Evolutionary conservation across 495 filamentous ascomycete species (phyloP).

Genomic region (Talaromyces adpressus): DNA sequence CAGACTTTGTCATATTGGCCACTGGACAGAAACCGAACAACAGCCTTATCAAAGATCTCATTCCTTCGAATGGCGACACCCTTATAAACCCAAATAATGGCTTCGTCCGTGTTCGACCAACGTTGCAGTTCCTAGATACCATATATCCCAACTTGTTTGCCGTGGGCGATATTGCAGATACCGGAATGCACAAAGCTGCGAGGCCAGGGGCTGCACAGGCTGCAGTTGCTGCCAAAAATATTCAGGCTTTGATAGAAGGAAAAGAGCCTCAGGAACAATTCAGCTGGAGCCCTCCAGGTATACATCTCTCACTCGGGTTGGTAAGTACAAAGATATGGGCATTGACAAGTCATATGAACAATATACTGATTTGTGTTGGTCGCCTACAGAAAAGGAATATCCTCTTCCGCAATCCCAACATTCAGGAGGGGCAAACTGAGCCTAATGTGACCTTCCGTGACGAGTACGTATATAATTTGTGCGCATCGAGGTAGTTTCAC

Average conservation of each 20-base stretch:
- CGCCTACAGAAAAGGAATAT: constrained; percentile 36
- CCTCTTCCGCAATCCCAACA: constrained; percentile 43
- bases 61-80: constrained; percentile 21
- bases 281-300: constrained; percentile 29
- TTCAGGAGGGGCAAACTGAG: constrained; percentile 34
- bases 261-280: constrained; percentile 21
- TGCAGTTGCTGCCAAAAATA: constrained; percentile 45
- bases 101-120: constrained; percentile 46
- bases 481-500: background rate
- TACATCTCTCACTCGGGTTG: constrained; percentile 47
- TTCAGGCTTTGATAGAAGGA: constrained; percentile 38
- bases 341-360: background rate
- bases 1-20: constrained; percentile 41
- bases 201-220: constrained; percentile 47
- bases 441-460: constrained; percentile 33
- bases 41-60: constrained; percentile 31
- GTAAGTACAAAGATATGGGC: constrained; percentile 21
- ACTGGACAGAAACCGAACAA: constrained; percentile 55
- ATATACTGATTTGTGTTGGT: constrained; percentile 2
- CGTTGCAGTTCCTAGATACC: constrained; percentile 46
- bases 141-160: constrained; percentile 47
- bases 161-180: constrained; percentile 56
- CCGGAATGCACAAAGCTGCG: constrained; percentile 48
- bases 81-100: constrained; percentile 42
- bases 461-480: constrained; percentile 29